Evolutionary conservation across 345 rosid species (phyloP).

Genomic region (Populus tremula): DNA sequence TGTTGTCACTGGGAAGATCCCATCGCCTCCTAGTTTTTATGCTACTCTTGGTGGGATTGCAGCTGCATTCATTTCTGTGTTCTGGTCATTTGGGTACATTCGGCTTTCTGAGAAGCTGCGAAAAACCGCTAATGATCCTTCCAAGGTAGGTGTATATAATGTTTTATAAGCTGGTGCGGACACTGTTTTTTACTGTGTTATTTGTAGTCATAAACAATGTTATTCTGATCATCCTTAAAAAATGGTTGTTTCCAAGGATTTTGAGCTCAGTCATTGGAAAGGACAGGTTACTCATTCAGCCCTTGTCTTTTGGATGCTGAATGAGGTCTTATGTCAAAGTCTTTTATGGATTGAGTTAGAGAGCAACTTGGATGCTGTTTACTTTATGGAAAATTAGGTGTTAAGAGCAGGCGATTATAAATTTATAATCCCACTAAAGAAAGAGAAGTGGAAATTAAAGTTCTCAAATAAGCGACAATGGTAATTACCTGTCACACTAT

Average conservation of each 20-base stretch:
- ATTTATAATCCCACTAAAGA: neutral
- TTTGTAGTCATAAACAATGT: neutral
- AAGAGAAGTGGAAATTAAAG: neutral
- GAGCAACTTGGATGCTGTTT: no score
- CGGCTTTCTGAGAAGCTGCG: constrained; percentile 81
- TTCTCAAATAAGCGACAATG: neutral
- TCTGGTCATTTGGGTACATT: constrained; percentile 95
- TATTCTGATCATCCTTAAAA: neutral
- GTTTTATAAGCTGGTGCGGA: neutral
- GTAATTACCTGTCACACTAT: neutral
- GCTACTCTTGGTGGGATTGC: constrained; percentile 87
- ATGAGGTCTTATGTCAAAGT: neutral
- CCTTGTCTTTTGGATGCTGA: neutral
- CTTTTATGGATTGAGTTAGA: no score
- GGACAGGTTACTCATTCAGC: neutral
- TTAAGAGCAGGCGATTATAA: neutral
- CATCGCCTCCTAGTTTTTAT: constrained; percentile 80
- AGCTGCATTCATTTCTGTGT: constrained; percentile 83
- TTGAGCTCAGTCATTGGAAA: neutral
- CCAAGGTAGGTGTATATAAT: constrained; percentile 53
- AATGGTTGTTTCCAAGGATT: constrained; percentile 1
- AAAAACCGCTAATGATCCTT: constrained; percentile 71
- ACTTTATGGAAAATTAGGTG: neutral
- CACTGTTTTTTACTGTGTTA: neutral
- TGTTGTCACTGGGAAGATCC: constrained; percentile 70